A percentile compares a stretch with the other conserved stretches of the same genome.
These are phyloP conservation scores for Meyerozyma carpophila DNA, from an alignment of 1,139 yeast species.

Conservation along the genomic window DNA sequence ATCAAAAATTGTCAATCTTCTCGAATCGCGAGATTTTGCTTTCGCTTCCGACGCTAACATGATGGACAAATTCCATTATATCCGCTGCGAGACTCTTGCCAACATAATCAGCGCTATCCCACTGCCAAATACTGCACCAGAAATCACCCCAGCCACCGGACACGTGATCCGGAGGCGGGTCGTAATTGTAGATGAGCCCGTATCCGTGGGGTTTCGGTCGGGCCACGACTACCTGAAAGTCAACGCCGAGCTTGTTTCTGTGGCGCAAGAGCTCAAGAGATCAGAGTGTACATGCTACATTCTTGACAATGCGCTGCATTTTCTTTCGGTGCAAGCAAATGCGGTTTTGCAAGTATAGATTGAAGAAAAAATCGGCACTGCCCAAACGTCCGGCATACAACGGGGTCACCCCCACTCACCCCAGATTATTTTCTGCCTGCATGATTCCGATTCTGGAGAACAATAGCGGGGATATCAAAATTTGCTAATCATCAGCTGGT, in stretches of 20 bases:
- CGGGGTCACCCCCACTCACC: background rate
- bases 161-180: background rate
- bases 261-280: background rate
- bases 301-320: background rate
- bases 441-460: background rate
- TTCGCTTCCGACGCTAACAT: background rate
- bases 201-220: background rate
- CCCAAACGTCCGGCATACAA: background rate
- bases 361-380: too few relatives aligned
- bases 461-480: background rate
- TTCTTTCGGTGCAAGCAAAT: background rate
- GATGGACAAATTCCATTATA: background rate
- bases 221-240: background rate
- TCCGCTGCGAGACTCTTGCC: background rate
- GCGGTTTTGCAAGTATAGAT: background rate
- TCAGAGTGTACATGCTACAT: background rate
- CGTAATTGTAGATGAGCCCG: constrained; percentile 1
- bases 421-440: background rate
- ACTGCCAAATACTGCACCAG: too few relatives aligned
- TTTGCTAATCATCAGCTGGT: background rate
- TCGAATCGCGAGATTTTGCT: background rate
- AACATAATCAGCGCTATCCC: background rate
- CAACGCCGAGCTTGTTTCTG: background rate
- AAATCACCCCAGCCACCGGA: too few relatives aligned
- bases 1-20: background rate